Evolutionary conservation across 2,329 filamentous ascomycete species (phyloP), one percentile per base, ranked within the genome.

Genomic region (Cadophora luteo-olivacea): DNA sequence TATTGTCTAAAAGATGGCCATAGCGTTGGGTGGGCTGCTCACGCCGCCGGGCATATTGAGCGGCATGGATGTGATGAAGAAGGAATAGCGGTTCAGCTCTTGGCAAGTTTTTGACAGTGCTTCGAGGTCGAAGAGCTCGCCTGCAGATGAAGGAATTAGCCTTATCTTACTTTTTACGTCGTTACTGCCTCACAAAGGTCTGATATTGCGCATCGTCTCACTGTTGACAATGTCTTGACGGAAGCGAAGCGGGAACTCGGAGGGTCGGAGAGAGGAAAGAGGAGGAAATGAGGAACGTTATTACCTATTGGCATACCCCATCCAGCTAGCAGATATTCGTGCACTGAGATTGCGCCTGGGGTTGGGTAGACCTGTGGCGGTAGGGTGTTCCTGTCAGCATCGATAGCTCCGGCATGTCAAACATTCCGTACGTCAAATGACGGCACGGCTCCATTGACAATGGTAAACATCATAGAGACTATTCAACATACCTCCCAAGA

Each of bases 31-130:
- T 2, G 72, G 72, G 14, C 60, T 66, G 24, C 61, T 65, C 2
- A 74, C 71, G 7, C 70, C 72, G 12, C 70, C 68, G 6, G 69
- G 77, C 62, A 77, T 81, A 63, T 85, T 84, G 45, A 85, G 75
- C 1, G 83, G 84, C 60, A 81, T 77, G 24, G 81, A 84, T 0
- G 80, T 80, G 24, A 87, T 75, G 69, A 87, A 86, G 68, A 87
- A 87, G 0, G 77, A 79, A 80, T 82, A 85, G 16, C 83, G 76
- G 14, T 79, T 75, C 22, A 79, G 75, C 41, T 78, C 77, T 49
- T 77, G 72, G 66, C 80, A 81, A 14, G 72, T 73, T 65, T 70
- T 72, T 14, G 77, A 76, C 57, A 80, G 68, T 25, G 67, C 74
- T 64, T 80, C 78, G 29, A 80, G 65, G 48, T 81, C 77, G 36